Evolutionary conservation across 1,284 basidiomycete species (phyloP).

Genomic region (Anthracocystis panici-leucophaei): DNA sequence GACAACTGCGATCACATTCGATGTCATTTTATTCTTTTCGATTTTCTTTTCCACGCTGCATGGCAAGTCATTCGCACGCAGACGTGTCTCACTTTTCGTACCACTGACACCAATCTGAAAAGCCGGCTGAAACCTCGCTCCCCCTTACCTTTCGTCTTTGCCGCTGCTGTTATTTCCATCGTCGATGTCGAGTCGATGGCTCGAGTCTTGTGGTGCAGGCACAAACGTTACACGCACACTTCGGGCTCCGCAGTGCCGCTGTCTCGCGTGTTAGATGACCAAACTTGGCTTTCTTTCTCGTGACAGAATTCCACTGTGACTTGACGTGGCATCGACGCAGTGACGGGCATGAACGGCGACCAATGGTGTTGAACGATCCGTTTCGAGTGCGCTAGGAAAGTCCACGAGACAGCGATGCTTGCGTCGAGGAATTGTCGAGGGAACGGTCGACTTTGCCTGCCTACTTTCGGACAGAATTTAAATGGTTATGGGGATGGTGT

Average conservation of each 20-base stretch:
- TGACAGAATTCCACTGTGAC: not conserved
- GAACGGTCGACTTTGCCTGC: too few relatives aligned
- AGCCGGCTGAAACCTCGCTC: not conserved
- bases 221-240: not conserved
- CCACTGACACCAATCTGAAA: constrained; percentile 2
- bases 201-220: not conserved
- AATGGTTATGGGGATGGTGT: not conserved
- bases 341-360: too few relatives aligned
- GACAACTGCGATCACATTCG: not conserved
- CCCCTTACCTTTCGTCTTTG: not conserved
- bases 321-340: too few relatives aligned
- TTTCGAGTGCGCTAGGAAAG: too few relatives aligned
- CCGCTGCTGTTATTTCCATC: not conserved
- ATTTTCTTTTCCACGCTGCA: constrained; percentile 1
- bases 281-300: constrained; percentile 1
- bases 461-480: too few relatives aligned
- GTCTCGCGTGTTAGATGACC: constrained; percentile 18
- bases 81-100: constrained; percentile 26
- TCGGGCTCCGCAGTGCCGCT: constrained; percentile 19
- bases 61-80: not conserved
- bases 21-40: not conserved
- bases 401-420: too few relatives aligned
- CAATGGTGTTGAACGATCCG: too few relatives aligned
- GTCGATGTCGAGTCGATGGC: not conserved
- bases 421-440: too few relatives aligned